phyloP scores from a whole-genome alignment of 345 rosid species.

The Eucalyptus melliodora region DNA sequence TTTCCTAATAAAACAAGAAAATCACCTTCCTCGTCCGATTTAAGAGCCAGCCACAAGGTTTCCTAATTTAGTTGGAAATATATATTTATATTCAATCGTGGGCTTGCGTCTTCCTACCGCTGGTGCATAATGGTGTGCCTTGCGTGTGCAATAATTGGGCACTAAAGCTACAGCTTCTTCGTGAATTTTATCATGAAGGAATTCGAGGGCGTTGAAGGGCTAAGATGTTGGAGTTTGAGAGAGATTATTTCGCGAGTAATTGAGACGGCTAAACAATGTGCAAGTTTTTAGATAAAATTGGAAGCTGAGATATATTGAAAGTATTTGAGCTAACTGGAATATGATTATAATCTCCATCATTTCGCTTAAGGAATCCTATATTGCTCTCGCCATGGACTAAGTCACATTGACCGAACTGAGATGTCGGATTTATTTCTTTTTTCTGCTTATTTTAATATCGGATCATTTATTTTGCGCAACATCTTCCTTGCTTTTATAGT shows the following conservation, averaged over 20 bases:
- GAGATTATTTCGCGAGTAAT: background rate
- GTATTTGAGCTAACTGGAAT: rapidly evolving
- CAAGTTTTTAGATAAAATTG: background rate
- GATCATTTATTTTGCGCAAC: background rate
- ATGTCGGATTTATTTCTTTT: background rate
- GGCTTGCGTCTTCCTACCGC: background rate
- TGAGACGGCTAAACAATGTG: background rate
- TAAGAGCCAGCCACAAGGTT: background rate
- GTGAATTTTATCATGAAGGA: background rate
- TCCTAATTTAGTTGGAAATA: background rate
- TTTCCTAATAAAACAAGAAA: background rate
- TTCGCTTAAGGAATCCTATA: rapidly evolving
- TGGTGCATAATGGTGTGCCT: background rate
- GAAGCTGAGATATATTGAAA: background rate
- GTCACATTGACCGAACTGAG: rapidly evolving
- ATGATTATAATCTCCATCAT: rapidly evolving
- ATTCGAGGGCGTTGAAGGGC: background rate
- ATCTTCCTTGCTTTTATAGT: background rate
- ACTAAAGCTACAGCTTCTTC: background rate
- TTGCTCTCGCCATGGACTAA: rapidly evolving
- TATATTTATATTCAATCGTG: background rate
- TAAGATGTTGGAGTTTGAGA: background rate
- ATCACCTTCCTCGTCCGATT: background rate
- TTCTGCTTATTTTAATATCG: background rate
- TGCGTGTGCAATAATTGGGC: background rate